Conservation (phyloP, 1,139 yeast species). For the Magnusiomyces paraingens region DNA sequence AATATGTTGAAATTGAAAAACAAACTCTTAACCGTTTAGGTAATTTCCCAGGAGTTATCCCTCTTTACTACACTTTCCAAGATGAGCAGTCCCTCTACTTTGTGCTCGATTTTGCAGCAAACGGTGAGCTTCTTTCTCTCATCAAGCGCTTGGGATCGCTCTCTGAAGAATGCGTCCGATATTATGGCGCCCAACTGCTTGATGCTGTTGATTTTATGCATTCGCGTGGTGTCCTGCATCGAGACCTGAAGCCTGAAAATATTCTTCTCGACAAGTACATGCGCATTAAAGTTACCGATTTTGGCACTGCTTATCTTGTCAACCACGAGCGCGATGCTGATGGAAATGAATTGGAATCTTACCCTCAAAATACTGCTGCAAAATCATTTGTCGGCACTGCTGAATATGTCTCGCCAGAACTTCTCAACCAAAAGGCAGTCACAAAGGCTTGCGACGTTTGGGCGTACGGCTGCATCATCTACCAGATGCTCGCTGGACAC, state of each 20-base stretch:
- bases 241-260: slow-evolving; percentile 95
- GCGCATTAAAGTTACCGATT: slow-evolving; percentile 90
- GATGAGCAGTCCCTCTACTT: slow-evolving; percentile 83
- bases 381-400: slow-evolving; percentile 90
- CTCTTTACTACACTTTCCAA: slow-evolving; percentile 87
- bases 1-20: slow-evolving; percentile 93
- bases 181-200: slow-evolving; percentile 68
- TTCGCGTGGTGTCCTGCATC: slow-evolving; percentile 74
- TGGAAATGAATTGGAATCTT: slow-evolving; percentile 17
- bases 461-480: slow-evolving; percentile 94
- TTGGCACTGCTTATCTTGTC: slow-evolving; percentile 90
- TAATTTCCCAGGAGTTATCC: slow-evolving; percentile 80
- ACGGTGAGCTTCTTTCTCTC: slow-evolving; percentile 80
- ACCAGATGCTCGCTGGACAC: slow-evolving; percentile 86
- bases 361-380: slow-evolving; percentile 55
- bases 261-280: slow-evolving; percentile 66
- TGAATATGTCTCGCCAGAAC: slow-evolving; percentile 85
- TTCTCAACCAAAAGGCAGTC: slow-evolving; percentile 71
- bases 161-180: slow-evolving; percentile 69
- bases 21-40: slow-evolving; percentile 83
- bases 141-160: slow-evolving; percentile 73
- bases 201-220: slow-evolving; percentile 88
- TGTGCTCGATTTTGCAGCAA: slow-evolving; percentile 87
- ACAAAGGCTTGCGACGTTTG: slow-evolving; percentile 90
- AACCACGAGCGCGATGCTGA: slow-evolving; percentile 40